Conservation (phyloP, 2,329 filamentous ascomycete genomes). For the Alternaria longipes region DNA sequence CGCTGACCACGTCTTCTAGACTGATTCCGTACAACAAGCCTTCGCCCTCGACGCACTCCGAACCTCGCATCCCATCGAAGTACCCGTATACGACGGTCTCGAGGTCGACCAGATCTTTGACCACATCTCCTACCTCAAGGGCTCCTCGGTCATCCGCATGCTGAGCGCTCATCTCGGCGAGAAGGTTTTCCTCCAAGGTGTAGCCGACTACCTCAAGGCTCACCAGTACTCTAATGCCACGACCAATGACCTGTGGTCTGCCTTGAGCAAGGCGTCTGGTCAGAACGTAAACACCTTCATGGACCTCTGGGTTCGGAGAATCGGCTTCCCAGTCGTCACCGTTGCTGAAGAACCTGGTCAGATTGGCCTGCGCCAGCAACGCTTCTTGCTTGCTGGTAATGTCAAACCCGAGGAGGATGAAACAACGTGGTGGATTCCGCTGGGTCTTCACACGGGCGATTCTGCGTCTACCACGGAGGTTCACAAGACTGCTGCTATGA, state of each 20-base stretch:
- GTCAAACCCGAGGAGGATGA: slow-evolving; percentile 89
- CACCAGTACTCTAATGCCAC: slow-evolving; percentile 91
- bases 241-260: slow-evolving; percentile 89
- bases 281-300: slow-evolving; percentile 88
- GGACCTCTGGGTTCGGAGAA: slow-evolving; percentile 94
- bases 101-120: slow-evolving; percentile 99
- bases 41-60: slow-evolving; percentile 90
- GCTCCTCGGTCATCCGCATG: slow-evolving; percentile 97
- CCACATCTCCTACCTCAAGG: slow-evolving; percentile 94
- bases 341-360: slow-evolving; percentile 84
- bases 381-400: slow-evolving; percentile 92
- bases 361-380: slow-evolving; percentile 82
- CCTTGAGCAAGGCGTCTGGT: slow-evolving; percentile 85
- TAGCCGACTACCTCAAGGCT: slow-evolving; percentile 86
- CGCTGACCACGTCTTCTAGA: slow-evolving; percentile 61
- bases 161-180: slow-evolving; percentile 87
- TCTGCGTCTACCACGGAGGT: slow-evolving; percentile 65
- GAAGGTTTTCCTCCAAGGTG: slow-evolving; percentile 88
- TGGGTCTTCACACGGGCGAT: slow-evolving; percentile 79
- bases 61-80: slow-evolving; percentile 94
- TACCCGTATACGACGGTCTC: slow-evolving; percentile 89
- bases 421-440: slow-evolving; percentile 94
- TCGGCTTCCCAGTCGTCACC: slow-evolving; percentile 91
- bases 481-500: slow-evolving; percentile 73
- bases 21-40: slow-evolving; percentile 91